Base-by-base conservation (phyloP, 768 basidiomycete genomes). In the Lentinula edodes region DNA sequence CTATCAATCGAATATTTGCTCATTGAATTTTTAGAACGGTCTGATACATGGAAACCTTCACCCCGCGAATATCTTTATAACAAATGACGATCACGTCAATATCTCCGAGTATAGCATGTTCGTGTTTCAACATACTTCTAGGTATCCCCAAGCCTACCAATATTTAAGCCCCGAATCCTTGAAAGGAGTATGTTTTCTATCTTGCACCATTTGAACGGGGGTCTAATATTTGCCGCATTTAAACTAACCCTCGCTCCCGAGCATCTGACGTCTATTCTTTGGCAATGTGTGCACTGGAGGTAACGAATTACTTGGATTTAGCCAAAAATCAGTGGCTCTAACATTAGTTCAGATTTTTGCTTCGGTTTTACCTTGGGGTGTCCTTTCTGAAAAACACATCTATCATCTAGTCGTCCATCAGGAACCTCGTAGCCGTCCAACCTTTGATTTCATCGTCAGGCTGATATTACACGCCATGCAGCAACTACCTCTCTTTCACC, bases 141-240 rank as follows among this genome's bases (percentile, higher is more conserved):
- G 55, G 36, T 66, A 67, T 48, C 39, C 58, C 20, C 58, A 60
- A 45, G 67, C 66, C 2, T 67, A 69, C 58, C 53, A 70, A 51
- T 72, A 72, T 61, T 66, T 66, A 38, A 71, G 70, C 38, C 70
- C 70, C 6, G 70, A 71, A 50, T 65, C 65, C 9, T 70, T 69
- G 70, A 71, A 71, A 62, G 70, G 69, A 32, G 69, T 72, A 52
- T 53, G 69, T 65, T 12, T 48, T 8, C 23, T 39, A 46, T 52
- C 6, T 52, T 36, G 45, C 28, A 15, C 16, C 12, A 45, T 5
- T 41, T 46, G 16, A 39, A 59, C 8, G 28, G 39, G 45, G 5
- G 28, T 34, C 34, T 42, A 39, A 61, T 41, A 9, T 38, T n/a
- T n/a, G 34, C 60, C 15, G 51, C 12, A 16, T 56, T 5, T 51